Evolutionary conservation across 2,329 filamentous ascomycete genomes (phyloP), one percentile per base, ranked within the genome.

Genomic region (Aspergillus fijiensis): DNA sequence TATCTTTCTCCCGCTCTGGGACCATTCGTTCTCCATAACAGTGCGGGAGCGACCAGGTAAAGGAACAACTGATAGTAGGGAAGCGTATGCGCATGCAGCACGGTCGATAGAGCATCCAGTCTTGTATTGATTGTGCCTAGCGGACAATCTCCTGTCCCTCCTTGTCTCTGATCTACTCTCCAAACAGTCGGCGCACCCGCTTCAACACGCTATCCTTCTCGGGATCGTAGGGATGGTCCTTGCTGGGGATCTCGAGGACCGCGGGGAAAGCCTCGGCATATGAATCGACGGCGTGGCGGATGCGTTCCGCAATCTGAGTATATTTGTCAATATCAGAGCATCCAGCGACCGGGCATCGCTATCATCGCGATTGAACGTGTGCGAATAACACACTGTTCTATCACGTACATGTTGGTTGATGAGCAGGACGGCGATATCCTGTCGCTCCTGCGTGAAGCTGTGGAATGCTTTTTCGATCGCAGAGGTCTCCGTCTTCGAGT

Each of bases 161-260:
- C 57, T 55, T 55, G 52, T 49, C 39, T 48, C 60, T 57, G 25
- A 64, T 54, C 63, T 69, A 83, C 70, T 83, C 87, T 66, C 87
- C 87, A 77, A 89, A 89, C 64, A 91, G 72, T 70, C 88, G 86
- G 74, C 86, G 82, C 65, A 99, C 95, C 67, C 95, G 85, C 80
- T 93, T 90, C 79, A 99, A 77, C 49, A 99, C 94, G 73, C 94
- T 98, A 77, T 99, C 95, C 82, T 99, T 99, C 80, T 99, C 95
- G 0, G 95, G 95, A 71, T 99, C 94, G 74, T 99, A 99, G 2
- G 95, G 95, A 76, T 99, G 95, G 76, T 99, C 95, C 83, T 99
- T 99, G 80, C 92, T 96, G 25, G 95, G 95, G 62, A 99, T 98
- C 78, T 99, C 95, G 60, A 99, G 87, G 57, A 99, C 85, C 23